Evolutionary conservation across 306 rosid species (phyloP), one percentile per base, ranked within the genome.

Genomic region (Cucumis hystrix): DNA sequence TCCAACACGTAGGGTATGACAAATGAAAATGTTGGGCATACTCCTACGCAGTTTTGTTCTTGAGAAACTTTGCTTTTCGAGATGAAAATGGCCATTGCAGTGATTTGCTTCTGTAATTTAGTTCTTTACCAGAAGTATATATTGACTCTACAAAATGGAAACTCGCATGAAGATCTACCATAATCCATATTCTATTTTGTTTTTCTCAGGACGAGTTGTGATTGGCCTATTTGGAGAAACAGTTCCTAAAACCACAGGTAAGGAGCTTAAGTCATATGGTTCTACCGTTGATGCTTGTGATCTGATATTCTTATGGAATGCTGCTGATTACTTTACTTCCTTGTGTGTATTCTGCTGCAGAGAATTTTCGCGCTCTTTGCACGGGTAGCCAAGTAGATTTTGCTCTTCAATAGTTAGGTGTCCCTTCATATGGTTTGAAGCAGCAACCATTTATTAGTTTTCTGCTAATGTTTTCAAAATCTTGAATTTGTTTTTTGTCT

Each of bases 331-430:
- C 54, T 66, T 47, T n/a, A 66, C 73, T 37, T 66, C 74, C 56
- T 16, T 35, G 55, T 85, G 65, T 80, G 69, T 65, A 60, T 79
- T 77, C 75, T 88, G 89, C 75, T 88, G 89, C 98, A 91, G 91
- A 86, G 81, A 93, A 93, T 81, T 93, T 93, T 64, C 91, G 95
- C 77, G 95, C 95, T 1, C 98, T 91, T 80, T 91, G 96, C 85
- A 93, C 96, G 2, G 98, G 98, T 90, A 90, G 79, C 86, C 86
- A 80, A 72, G 77, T 85, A 83, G 83, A 86, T 89, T 62, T 59
- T 79, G 77, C 80, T 63, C 56, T 82, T 68, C 77, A 79, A 18
- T 54, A 30, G 35, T 76, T 67, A 68, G 54, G 65, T 75, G n/a
- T 58, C 69, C 25, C 58, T 68, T 65, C 49, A 43, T 25, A 75